These are phyloP conservation scores for Rhodocollybia butyracea DNA, from an alignment of 768 basidiomycete genomes.

Conservation along the genomic window DNA sequence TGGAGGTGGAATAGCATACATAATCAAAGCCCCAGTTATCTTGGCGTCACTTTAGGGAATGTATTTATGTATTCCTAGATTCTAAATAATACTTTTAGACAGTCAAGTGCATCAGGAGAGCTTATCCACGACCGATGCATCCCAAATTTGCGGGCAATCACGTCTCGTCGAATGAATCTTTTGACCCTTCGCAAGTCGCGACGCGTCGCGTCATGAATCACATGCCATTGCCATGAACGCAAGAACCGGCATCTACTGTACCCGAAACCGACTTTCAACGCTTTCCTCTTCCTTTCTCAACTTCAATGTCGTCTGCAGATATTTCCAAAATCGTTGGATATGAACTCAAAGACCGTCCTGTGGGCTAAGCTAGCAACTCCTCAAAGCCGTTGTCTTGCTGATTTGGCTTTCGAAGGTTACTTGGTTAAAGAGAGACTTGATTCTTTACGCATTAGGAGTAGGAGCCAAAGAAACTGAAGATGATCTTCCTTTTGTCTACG, in stretches of 20 bases:
- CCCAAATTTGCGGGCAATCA: too few species aligned
- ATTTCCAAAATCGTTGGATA: slow-evolving; percentile 67
- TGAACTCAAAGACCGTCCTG: slow-evolving; percentile 48
- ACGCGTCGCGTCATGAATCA: background rate
- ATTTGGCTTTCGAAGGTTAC: slow-evolving; percentile 47
- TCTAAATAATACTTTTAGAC: background rate
- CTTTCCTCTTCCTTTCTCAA: background rate
- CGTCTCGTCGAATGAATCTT: too few species aligned
- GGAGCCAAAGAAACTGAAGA: slow-evolving; percentile 74
- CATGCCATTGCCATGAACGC: background rate
- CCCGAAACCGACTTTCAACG: background rate
- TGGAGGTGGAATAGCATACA: slow-evolving; percentile 62
- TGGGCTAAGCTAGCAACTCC: slow-evolving; percentile 25
- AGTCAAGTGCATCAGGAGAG: background rate
- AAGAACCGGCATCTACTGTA: background rate
- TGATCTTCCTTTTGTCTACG: slow-evolving; percentile 3
- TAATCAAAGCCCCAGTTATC: slow-evolving; percentile 47
- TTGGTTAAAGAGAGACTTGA: slow-evolving; percentile 83
- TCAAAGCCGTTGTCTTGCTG: background rate
- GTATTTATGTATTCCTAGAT: background rate
- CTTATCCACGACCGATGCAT: too few species aligned
- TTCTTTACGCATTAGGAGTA: slow-evolving; percentile 77
- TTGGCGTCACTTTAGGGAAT: slow-evolving; percentile 14
- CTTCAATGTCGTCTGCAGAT: slow-evolving; percentile 36
- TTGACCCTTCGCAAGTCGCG: background rate